Base-by-base conservation (phyloP, 1,284 basidiomycete genomes). In the Malassezia yamatoensis region DNA sequence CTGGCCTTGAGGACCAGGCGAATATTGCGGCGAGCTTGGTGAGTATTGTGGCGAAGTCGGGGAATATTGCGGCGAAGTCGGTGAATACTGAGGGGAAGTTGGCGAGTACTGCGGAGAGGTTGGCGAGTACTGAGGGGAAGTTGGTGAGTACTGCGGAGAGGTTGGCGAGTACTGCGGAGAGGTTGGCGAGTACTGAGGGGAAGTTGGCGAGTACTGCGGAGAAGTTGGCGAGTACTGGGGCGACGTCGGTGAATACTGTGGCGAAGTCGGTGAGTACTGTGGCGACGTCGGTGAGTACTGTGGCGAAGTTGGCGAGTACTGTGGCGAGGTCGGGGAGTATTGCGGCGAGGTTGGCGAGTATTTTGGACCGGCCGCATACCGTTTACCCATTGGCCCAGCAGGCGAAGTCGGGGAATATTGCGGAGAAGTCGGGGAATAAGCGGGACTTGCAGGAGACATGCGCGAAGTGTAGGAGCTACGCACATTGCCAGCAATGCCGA, bases 181-280 rank as follows among this genome's bases (percentile, higher is more conserved):
- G n/a, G 62, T 68, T 13, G 66, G 66, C 29, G 66, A 68, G 48
- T 65, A 69, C 41, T 62, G 59, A 24, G 69, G 70, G 18, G 66
- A 70, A 3, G 70, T 65, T 10, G 71, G 63, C 56, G 65, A 67
- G 45, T 71, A 72, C 51, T 66, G 63, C 12, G 75, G 72, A 10
- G 71, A 75, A 9, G 75, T 74, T 9, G 76, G 61, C 54, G 74
- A 73, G 58, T 75, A 70, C 39, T 67, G 62, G 8, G 77, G 77
- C 63, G 87, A 89, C 2, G 88, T 88, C 0, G 89, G 89, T 2
- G 88, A 90, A 72, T 57, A 57, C 50, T 57, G 49, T 20, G 54
- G 67, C 41, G 67, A 70, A 9, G 67, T 66, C 9, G 67, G 67
- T 39, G 65, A 67, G 41, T 69, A 70, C 50, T 62, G 64, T 16